Evolutionary conservation across 2,329 filamentous ascomycete genomes (phyloP), one percentile per base, ranked within the genome.

Genomic region (Neofusicoccum cordaticola): DNA sequence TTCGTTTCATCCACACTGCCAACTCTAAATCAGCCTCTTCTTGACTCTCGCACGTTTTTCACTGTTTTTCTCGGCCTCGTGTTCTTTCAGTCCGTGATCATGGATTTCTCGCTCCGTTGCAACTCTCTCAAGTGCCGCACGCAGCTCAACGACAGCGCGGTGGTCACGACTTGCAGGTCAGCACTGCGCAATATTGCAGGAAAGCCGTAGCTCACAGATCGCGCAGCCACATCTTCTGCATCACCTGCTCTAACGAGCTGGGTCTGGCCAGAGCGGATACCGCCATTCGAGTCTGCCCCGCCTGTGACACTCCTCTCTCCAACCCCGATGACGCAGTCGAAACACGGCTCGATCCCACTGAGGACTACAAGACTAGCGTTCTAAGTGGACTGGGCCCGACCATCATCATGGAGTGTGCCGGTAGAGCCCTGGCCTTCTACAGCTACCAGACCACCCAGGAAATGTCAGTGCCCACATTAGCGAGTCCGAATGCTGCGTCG

Each of bases 141-240:
- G 45, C 85, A 88, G 68, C 83, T 97, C 39, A 83, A 81, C 39
- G 87, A 90, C 45, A 83, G 85, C 67, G 93, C 92, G 11, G 84
- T 97, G 1, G 92, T 97, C 39, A 97, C 93, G 4, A 95, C 91
- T 13, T 98, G 93, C 86, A 92, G 90, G 92, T 91, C 6, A 31
- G 27, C 27, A 31, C 27, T 7, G 27, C 27, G 6, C 27, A 31
- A 31, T 31, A 5, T 31, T 31, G 27, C 22, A 31, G 27, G 27
- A 7, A 31, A 31, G 1, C 27, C 27, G 5, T 7, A 47, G 31
- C 48, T 57, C 8, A 47, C 39, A 6, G 12, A 15, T n/a, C 34
- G 42, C 34, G 65, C 67, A 93, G 93, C 67, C 94, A 97, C 77
- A 89, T 96, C 47, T 96, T 96, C 78, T 97, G 94, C 73, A 77